phyloP scores from a whole-genome alignment of 2,329 filamentous ascomycete species.

The Sporothrix dimorphospora region DNA sequence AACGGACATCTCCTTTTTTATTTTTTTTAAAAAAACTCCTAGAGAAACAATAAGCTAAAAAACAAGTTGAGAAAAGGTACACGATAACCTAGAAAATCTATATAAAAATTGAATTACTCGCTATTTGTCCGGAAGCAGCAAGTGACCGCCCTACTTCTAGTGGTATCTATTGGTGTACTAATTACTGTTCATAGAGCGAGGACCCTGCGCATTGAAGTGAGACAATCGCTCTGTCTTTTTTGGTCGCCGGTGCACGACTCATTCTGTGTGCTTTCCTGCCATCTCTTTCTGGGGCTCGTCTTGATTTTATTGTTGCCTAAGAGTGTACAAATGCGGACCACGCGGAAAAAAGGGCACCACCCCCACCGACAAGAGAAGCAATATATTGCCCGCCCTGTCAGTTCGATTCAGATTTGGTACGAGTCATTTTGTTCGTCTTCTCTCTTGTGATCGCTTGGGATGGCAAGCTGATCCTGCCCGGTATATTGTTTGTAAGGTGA shows the following conservation, averaged over 20 bases:
- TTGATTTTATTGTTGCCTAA: neutral
- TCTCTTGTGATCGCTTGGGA: neutral
- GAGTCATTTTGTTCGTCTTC: neutral
- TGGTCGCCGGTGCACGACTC: neutral
- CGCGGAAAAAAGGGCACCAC: neutral
- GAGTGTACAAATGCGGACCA: neutral
- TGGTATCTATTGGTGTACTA: neutral
- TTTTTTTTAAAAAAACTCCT: no score
- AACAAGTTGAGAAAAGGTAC: no score
- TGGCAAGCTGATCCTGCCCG: neutral
- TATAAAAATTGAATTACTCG: no score
- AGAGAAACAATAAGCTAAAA: no score
- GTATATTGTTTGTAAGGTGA: constrained; percentile 4
- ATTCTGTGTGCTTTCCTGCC: neutral
- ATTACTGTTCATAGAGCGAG: neutral
- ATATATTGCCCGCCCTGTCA: neutral
- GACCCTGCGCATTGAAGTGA: neutral
- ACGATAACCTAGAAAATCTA: no score
- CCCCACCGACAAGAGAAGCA: neutral
- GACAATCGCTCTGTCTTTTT: neutral
- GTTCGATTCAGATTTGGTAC: neutral
- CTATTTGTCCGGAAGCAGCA: neutral
- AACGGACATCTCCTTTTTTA: no score
- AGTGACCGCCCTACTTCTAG: neutral
- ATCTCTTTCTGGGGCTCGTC: neutral